Evolutionary conservation across 345 rosid species (phyloP), one percentile per base, ranked within the genome.

Genomic region (Euphorbia pulcherrima): DNA sequence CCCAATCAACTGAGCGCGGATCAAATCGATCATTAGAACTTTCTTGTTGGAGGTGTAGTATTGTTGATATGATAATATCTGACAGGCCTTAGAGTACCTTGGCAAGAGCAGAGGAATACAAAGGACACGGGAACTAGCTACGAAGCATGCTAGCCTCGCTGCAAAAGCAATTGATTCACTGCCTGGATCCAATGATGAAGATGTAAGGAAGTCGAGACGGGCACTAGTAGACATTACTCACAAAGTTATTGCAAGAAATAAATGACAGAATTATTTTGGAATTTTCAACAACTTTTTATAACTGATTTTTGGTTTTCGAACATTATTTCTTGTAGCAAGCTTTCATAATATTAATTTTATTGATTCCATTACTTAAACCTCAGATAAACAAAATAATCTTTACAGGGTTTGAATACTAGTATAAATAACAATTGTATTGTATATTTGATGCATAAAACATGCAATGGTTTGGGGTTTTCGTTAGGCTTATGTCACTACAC

Each of bases 21-120:
- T 33, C 37, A 33, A 33, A 33, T 33, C 7, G 37, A 33, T 33
- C 37, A n/a, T 59, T 27, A 30, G 23, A n/a, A n/a, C 21, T 10
- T 6, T 33, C 20, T 2, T 16, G 3, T 0, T 59, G 14, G 37
- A 20, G 46, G 4, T 10, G 0, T n/a, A n/a, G n/a, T n/a, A n/a
- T n/a, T n/a, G 48, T 37, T 39, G 13, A 61, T 61, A 20, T 68
- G 41, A 21, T 62, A 47, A 76, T 74, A 35, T 50, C 20, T 50
- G 51, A 40, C 85, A 94, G 97, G 97, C 88, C 16, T 76, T 94
- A 8, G 90, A 87, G 60, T 91, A 89, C 82, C 93, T 94, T n/a
- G 87, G 92, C 29, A 94, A 87, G 87, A 94, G 99, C 73, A 77
- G 70, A 1, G 97, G 97, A 54, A 91, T 94, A 71, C 92, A 88